Evolutionary conservation across 2,329 filamentous ascomycete genomes (phyloP), one percentile per base, ranked within the genome.

Genomic region (Aureobasidium sp.): DNA sequence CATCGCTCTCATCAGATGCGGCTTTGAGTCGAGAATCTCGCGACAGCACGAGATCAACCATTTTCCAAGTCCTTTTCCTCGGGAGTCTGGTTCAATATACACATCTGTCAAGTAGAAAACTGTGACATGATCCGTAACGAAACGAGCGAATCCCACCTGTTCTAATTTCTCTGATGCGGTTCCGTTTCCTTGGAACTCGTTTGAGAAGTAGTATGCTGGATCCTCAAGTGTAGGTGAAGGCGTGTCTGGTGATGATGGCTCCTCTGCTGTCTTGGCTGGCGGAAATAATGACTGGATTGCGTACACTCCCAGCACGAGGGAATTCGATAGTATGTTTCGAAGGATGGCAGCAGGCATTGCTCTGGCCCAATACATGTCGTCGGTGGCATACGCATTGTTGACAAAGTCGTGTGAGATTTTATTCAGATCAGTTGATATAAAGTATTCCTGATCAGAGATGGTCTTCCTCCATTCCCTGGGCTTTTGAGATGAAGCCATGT

Each of bases 301-400:
- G 64, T 71, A 72, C 1, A 73, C 64, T 3, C 68, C 69, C 4
- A 72, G 63, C 5, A 67, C 69, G 6, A 70, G 41, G 4, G 70
- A 72, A 41, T 70, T 65, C 2, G 58, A 36, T 1, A 73, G 67
- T 56, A 69, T 65, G 6, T 63, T 56, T 20, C 63, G 41, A 1
- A 72, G 61, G 2, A 65, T 60, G 5, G 65, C 47, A 8, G 41
- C 10, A 4, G 67, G 60, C 15, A 72, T 63, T 7, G 65, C 55
- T 39, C 64, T 66, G 2, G 70, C 70, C 70, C 71, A 73, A 50
- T 67, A 68, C 64, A 71, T 71, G 26, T 71, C 69, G 15, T 68
- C 63, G 29, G 63, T 59, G 12, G 48, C 66, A 42, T 72, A 71
- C 8, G 68, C 68, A 20, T 42, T 52, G 51, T 70, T 68, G 62